Evolutionary conservation across 2,329 filamentous ascomycete species (phyloP).

Genomic region (Sarocladium kiliense): DNA sequence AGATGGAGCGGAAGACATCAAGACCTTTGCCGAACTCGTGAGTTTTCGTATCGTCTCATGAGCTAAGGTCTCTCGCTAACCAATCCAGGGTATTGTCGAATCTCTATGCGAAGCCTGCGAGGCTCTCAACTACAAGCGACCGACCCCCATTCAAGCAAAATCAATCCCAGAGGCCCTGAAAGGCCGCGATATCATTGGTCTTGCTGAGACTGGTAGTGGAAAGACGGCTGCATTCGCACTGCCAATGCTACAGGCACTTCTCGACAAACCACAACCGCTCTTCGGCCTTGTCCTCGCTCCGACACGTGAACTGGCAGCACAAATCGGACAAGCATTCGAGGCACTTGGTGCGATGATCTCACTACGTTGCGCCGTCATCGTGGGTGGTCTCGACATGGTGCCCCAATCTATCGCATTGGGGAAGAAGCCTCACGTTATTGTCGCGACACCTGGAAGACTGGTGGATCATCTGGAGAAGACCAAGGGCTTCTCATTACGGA

Average conservation of each 20-base stretch:
- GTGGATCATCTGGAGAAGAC: conserved; percentile 95
- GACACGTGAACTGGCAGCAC: conserved; percentile 86
- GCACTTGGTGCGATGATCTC: conserved; percentile 81
- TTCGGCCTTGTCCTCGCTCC: conserved; percentile 90
- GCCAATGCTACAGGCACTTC: conserved; percentile 84
- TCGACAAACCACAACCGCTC: conserved; percentile 79
- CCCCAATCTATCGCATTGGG: conserved; percentile 83
- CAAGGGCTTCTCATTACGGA: conserved; percentile 83
- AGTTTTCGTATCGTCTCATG: conserved; percentile 10
- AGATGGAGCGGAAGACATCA: conserved; percentile 28
- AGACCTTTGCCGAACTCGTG: conserved; percentile 64
- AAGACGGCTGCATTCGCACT: conserved; percentile 95
- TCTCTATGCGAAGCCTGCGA: conserved; percentile 85
- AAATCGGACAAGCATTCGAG: conserved; percentile 85
- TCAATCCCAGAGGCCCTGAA: conserved; percentile 77
- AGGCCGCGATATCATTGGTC: conserved; percentile 82
- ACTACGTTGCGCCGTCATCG: conserved; percentile 79
- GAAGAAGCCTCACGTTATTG: conserved; percentile 93
- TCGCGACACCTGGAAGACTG: conserved; percentile 84
- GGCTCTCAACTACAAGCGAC: conserved; percentile 72
- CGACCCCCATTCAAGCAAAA: conserved; percentile 84
- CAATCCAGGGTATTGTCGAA: conserved; percentile 68
- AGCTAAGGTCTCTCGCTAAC: conserved; percentile 10
- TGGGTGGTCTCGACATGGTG: conserved; percentile 95
- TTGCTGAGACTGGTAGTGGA: conserved; percentile 92